Base-by-base conservation (phyloP, 169 alveolate genomes). In the Plasmodium inui region DNA sequence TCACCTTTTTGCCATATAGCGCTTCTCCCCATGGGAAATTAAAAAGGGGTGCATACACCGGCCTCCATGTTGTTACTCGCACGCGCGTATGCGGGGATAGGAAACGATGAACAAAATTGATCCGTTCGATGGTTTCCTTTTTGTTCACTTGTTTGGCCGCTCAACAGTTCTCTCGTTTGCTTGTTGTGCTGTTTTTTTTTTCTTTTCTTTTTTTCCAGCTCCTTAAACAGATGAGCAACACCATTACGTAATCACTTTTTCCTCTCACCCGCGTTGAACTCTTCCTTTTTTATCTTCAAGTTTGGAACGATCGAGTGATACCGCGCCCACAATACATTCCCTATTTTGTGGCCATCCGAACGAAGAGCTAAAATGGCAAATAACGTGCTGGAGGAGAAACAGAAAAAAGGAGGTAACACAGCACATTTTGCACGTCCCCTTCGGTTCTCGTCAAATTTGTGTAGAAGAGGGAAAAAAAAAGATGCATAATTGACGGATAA, bases 371-470 rank as follows among this genome's bases (percentile, higher is more conserved):
- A 79, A 79, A 79, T 79, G 84, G 55, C 57, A 41, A 79, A 79
- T 44, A 79, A 41, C 2, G 84, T 79, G 30, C 39, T 37, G 26
- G 84, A 79, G 39, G 84, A 12, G 5, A 26, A 79, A 79, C 46
- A 79, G 70, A 79, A 79, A 73, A 79, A 79, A 30, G 26, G 0
- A 79, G 84, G 84, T 79, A 79, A 41, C 28, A 22, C 44, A n/a
- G n/a, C 34, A 3, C 19, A 37, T 37, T 37, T 79, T 32, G 14
- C 39, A 8, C 55, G 30, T 44, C 76, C 30, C 76, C 37, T 19
- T 73, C n/a, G 3, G 39, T 73, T 14, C 26, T 8, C 46, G 9
- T 34, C 39, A 73, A 34, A 73, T 73, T 22, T 72, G 39, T 73
- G 34, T 22, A 80, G 61, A 80, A 26, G 19, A 39, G 72, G 14